Evolutionary conservation across 768 basidiomycete genomes (phyloP), one percentile per base, ranked within the genome.

Genomic region (Phanerochaete sordida): DNA sequence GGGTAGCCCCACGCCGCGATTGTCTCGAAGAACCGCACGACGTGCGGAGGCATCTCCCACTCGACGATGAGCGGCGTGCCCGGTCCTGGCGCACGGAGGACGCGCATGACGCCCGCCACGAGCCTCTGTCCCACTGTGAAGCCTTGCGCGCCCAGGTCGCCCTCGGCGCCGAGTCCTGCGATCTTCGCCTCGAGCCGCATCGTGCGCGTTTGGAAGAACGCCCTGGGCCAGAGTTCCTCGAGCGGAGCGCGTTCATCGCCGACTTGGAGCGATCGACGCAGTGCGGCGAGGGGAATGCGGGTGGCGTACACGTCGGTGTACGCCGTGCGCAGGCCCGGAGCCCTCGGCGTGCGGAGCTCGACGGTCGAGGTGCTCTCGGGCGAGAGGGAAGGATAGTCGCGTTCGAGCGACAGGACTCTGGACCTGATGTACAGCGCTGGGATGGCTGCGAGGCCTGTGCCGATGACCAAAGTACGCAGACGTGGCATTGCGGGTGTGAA

Each of bases 1-100:
- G 50, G 50, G n/a, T 51, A 51, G 28, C 50, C 50, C 50, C 50
- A 51, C 9, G 50, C 50, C n/a, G 50, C 50, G 2, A 51, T 15
- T 19, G 16, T 13, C 30, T 51, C 50, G 50, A 51, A 51, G 50
- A 51, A 51, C n/a, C 50, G 50, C 19, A 51, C 50, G 2, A 33
- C 30, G 19, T 11, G n/a, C 11, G 50, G 50, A 6, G 30, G 50
- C 15, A n/a, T 51, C 8, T 31, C 30, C 50, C 50, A 51, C 23
- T 28, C 28, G n/a, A 33, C n/a, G 9, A 51, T 28, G 16, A 51
- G 50, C 30, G 50, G 50, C 19, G 15, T 19, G 50, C n/a, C 28
- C 27, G 5, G 1, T 8, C 30, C 30, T 4, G 50, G 28, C 28
- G 39, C 11, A 23, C 50, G 50, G 13, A 30, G 3, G 30, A 33